Evolutionary conservation across 306 rosid species (phyloP).

Genomic region (Urtica urens): DNA sequence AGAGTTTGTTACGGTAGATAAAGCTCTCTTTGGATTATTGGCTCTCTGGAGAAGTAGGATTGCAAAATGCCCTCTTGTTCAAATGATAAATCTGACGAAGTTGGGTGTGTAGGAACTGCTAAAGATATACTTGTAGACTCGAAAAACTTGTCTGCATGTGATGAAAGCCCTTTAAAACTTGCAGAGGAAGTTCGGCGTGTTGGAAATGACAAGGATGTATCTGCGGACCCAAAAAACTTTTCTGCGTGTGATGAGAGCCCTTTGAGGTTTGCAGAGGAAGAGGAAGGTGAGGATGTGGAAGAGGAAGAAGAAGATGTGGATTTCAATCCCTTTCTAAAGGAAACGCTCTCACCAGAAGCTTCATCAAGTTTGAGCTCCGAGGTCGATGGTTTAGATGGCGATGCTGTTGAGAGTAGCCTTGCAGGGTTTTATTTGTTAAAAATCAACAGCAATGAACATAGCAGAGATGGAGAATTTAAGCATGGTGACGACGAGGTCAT

Average conservation of each 20-base stretch:
- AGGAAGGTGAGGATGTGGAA: constrained; percentile 21
- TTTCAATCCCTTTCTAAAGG: constrained; percentile 71
- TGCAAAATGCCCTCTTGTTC: constrained; percentile 34
- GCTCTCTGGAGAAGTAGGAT: constrained; percentile 14
- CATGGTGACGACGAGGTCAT: constrained; percentile 57
- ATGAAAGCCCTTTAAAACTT: constrained; percentile 30
- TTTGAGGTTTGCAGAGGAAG: constrained; percentile 32
- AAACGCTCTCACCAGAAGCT: constrained; percentile 59
- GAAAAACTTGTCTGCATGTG: constrained; percentile 9
- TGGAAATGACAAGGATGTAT: not conserved
- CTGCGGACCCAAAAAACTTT: no score
- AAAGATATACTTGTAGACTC: no score
- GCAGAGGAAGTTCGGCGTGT: constrained; percentile 16
- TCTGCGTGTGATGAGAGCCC: constrained; percentile 21
- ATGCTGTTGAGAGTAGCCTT: constrained; percentile 29
- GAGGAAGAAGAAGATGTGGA: constrained; percentile 69
- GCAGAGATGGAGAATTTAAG: constrained; percentile 27
- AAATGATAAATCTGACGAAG: constrained; percentile 23
- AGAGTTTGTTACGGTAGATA: no score
- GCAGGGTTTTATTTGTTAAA: constrained; percentile 22
- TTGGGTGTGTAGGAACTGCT: constrained; percentile 13
- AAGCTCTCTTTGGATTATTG: no score
- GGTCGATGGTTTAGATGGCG: constrained; percentile 56
- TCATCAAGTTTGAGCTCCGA: constrained; percentile 86
- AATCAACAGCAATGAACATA: constrained; percentile 12